Percentiles rank a stretch among this genome's conserved stretches.
phyloP scores from a whole-genome alignment of 257 asterid genomes.

The Cruciata laevipes region DNA sequence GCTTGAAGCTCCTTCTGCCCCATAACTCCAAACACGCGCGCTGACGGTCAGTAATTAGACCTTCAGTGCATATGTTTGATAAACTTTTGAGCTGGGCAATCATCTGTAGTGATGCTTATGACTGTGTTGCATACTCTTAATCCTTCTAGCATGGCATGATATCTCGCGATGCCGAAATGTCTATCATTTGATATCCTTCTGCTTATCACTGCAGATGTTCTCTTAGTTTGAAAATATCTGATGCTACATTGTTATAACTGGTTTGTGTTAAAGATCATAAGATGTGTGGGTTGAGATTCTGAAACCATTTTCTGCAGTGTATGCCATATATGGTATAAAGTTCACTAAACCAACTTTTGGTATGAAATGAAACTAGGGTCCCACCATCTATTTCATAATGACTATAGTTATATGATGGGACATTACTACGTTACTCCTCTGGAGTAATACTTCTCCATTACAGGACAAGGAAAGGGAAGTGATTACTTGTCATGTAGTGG shows the following conservation, averaged over 20 bases:
- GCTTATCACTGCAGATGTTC: neutral
- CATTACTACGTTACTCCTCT: too few relatives aligned
- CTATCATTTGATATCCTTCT: neutral
- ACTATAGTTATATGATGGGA: too few relatives aligned
- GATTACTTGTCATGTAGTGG: too few relatives aligned
- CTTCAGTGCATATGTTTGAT: neutral
- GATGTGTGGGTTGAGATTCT: too few relatives aligned
- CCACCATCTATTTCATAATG: neutral
- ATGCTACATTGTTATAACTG: neutral
- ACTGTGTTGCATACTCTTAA: neutral
- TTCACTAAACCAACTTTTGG: neutral
- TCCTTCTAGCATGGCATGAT: neutral
- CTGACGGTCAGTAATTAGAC: neutral
- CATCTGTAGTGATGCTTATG: neutral
- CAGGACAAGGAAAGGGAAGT: too few relatives aligned
- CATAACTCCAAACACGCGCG: constrained; percentile 45
- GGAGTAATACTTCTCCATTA: too few relatives aligned
- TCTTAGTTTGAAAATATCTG: neutral
- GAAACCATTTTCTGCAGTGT: neutral
- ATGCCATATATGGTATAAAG: neutral
- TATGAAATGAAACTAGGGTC: neutral
- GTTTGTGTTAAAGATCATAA: too few relatives aligned
- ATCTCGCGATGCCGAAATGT: neutral
- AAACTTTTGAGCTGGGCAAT: neutral
- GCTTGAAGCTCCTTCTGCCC: constrained; percentile 70